These are phyloP conservation scores for Picea abies DNA, from an alignment of 83 land plant genomes.

Conservation along the genomic window DNA sequence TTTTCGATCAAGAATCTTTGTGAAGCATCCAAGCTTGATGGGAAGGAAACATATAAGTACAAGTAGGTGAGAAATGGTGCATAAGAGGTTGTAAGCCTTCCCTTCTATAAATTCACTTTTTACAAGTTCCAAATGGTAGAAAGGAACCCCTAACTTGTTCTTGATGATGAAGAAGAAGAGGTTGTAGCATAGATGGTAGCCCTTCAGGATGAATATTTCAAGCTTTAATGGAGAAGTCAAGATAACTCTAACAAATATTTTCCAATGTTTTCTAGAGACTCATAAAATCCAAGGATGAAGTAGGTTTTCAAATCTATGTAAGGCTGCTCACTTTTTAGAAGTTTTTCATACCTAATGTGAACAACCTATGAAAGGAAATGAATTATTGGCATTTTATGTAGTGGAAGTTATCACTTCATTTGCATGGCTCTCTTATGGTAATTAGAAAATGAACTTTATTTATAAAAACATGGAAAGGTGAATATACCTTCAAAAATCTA, in stretches of 20 bases:
- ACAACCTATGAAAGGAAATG: not conserved
- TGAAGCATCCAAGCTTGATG: conserved; percentile 90
- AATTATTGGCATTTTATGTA: too few species aligned
- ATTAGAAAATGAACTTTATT: too few species aligned
- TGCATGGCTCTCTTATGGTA: too few species aligned
- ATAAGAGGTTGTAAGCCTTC: conserved; percentile 72
- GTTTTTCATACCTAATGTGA: too few species aligned
- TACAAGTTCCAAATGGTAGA: conserved; percentile 85
- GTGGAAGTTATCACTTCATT: too few species aligned
- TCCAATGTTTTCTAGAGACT: too few species aligned
- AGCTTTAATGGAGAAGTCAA: conserved; percentile 24
- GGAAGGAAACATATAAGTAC: conserved; percentile 88
- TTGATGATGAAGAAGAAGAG: conserved; percentile 95
- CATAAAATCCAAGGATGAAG: too few species aligned
- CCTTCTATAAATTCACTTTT: conserved; percentile 71
- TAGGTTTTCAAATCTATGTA: too few species aligned
- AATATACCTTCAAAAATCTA: too few species aligned
- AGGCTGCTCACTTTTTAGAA: too few species aligned
- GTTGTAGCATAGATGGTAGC: conserved; percentile 50
- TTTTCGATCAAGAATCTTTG: conserved; percentile 88
- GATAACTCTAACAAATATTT: too few species aligned
- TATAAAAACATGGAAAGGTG: too few species aligned
- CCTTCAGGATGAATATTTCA: conserved; percentile 66
- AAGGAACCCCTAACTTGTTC: conserved; percentile 81
- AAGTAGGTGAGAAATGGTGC: conserved; percentile 78